Base-by-base conservation (phyloP, 2,329 filamentous ascomycete genomes). In the Shiraia bambusicola region DNA sequence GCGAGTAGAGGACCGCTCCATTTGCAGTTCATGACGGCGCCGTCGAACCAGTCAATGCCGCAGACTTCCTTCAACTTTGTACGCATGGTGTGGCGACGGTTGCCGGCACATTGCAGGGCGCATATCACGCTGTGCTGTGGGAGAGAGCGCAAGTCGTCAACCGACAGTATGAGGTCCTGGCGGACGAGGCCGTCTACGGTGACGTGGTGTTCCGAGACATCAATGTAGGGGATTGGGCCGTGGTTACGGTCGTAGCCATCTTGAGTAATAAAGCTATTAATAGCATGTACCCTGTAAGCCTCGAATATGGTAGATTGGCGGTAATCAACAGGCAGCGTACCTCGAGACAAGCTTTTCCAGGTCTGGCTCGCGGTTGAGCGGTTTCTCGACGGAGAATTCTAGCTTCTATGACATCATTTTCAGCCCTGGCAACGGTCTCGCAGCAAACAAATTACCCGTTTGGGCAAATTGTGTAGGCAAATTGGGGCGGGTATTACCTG, bases 11-110 rank as follows among this genome's bases (percentile, higher is more conserved):
- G 79, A 0, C 63, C 63, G 11, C 67, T 72, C 78, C 78, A 82
- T 40, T 66, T 71, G 52, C 78, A 80, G 52, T 82, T 82, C 77
- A 82, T 81, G 14, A 82, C 73, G 0, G 79, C 80, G 28, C 73
- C 79, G 50, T 82, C 79, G 27, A 72, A 72, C 80, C 80, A 83
- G 54, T 83, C 78, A 29, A 83, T 75, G 1, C 80, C 80, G 25
- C 72, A 66, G 4, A 82, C 79, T 59, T 82, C 79, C 53, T 79
- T 80, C 17, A 81, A 63, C 48, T 74, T 68, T 1, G 77, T 82
- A 17, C 79, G 76, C 79, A 82, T 82, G 2, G 77, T 79, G 55
- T 82, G 79, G 9, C 80, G 73, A 6, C 80, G 68, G 51, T 82
- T 83, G 14, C 80, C 80, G 3, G 80, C 79, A 50, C 80, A 83